phyloP scores from a whole-genome alignment of 306 rosid species.

The Myrica gale region DNA sequence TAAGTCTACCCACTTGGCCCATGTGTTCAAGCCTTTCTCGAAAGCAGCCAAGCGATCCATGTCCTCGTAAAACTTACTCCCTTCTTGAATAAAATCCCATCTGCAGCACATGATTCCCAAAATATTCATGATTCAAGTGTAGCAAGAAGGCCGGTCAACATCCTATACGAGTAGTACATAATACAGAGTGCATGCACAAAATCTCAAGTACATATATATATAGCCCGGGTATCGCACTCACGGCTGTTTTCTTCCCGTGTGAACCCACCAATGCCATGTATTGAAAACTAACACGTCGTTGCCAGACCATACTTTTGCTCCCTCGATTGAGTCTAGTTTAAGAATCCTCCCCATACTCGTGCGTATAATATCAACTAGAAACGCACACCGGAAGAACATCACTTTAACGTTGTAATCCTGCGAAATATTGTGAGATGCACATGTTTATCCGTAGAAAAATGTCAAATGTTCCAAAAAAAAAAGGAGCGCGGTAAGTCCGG shows the following conservation, averaged over 20 bases:
- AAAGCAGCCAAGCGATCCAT: conserved; percentile 72
- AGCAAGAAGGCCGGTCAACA: too few relatives aligned
- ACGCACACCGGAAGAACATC: conserved; percentile 39
- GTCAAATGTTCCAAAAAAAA: too few relatives aligned
- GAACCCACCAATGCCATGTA: conserved; percentile 63
- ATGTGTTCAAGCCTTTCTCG: conserved; percentile 64
- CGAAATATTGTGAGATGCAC: not conserved
- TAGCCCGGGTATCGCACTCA: not conserved
- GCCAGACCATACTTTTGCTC: conserved; percentile 34
- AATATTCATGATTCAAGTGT: too few relatives aligned
- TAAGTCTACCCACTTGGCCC: conserved; percentile 73
- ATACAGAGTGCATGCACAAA: not conserved
- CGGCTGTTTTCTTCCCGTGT: conserved; percentile 48
- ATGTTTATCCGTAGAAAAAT: not conserved
- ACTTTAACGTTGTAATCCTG: conserved; percentile 36
- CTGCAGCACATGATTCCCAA: conserved; percentile 23
- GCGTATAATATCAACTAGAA: conserved; percentile 38
- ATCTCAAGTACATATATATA: not conserved
- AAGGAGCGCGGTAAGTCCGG: too few relatives aligned
- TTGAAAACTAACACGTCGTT: conserved; percentile 41
- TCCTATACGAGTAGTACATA: not conserved
- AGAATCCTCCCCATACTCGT: conserved; percentile 32
- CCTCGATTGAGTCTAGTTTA: conserved; percentile 35
- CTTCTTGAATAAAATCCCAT: conserved; percentile 66
- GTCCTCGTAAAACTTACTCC: conserved; percentile 33